Percentiles rank a stretch among this genome's conserved stretches.
Evolutionary conservation across 116 monocot genomes (phyloP).

Genomic region (Zostera marina): DNA sequence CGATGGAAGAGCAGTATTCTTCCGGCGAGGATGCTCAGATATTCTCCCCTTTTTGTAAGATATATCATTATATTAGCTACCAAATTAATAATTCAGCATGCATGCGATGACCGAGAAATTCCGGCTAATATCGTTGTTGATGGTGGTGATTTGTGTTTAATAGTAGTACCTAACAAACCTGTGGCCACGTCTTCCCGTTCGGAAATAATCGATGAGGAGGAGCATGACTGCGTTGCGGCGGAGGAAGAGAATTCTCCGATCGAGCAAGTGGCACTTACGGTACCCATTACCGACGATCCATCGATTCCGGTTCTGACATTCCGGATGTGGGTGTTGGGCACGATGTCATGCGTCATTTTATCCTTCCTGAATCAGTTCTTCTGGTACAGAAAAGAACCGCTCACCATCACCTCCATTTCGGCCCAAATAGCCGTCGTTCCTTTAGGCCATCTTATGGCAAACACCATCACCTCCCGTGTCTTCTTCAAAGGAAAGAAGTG

Average conservation of each 20-base stretch:
- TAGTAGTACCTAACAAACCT: too few relatives aligned
- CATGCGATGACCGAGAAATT: too few relatives aligned
- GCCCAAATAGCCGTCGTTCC: conserved; percentile 65
- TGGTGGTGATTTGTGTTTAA: too few relatives aligned
- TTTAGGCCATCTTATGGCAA: conserved; percentile 47
- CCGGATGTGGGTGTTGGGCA: conserved; percentile 62
- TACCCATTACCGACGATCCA: conserved; percentile 40
- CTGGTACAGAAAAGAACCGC: conserved; percentile 65
- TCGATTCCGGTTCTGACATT: conserved; percentile 43
- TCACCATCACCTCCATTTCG: conserved; percentile 47
- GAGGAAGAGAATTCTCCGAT: conserved; percentile 42
- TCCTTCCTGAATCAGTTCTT: conserved; percentile 76
- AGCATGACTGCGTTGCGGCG: not conserved
- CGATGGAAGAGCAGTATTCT: too few relatives aligned
- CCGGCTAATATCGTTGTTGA: too few relatives aligned
- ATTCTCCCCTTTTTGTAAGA: too few relatives aligned
- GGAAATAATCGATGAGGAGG: too few relatives aligned
- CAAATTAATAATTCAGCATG: too few relatives aligned
- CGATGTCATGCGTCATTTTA: conserved; percentile 37
- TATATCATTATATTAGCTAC: too few relatives aligned
- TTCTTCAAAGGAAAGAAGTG: conserved; percentile 26
- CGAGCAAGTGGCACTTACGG: conserved; percentile 55
- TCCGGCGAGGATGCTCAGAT: too few relatives aligned
- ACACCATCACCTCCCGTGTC: conserved; percentile 17
- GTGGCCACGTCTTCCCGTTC: too few relatives aligned